phyloP scores from a whole-genome alignment of 345 rosid genomes.

The Euphorbia tirucalli region DNA sequence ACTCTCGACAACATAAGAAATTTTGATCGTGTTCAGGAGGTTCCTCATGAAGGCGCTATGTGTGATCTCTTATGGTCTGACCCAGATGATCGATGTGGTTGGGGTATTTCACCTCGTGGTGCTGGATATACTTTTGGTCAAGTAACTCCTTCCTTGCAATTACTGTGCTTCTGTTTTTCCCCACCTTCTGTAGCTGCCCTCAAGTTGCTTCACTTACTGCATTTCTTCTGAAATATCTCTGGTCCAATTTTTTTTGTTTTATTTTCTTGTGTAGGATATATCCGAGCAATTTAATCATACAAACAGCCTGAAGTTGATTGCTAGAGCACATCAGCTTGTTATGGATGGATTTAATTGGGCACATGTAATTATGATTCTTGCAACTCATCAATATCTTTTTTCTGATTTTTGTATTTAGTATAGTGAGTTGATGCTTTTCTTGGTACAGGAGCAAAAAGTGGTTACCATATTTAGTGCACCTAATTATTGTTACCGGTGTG shows the following conservation, averaged over 20 bases:
- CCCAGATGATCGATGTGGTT: constrained; percentile 93
- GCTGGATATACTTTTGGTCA: constrained; percentile 98
- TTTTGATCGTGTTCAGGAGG: constrained; percentile 93
- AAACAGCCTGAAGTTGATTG: constrained; percentile 83
- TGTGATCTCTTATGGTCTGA: constrained; percentile 97
- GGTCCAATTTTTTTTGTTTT: constrained; percentile 8
- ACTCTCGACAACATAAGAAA: constrained; percentile 88
- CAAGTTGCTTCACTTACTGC: neutral
- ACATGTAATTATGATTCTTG: constrained; percentile 50
- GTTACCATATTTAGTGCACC: constrained; percentile 97
- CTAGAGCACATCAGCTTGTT: constrained; percentile 93
- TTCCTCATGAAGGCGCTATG: constrained; percentile 99
- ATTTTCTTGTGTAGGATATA: constrained; percentile 54
- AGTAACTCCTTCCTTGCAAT: constrained; percentile 33
- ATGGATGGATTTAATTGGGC: constrained; percentile 99
- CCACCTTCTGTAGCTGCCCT: neutral
- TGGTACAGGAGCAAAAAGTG: constrained; percentile 84
- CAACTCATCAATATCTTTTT: neutral
- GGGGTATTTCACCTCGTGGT: constrained; percentile 98
- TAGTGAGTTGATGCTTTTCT: constrained; percentile 1
- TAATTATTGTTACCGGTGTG: constrained; percentile 95
- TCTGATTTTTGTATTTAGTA: constrained; percentile 6
- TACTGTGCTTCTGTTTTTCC: neutral
- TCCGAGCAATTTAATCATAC: constrained; percentile 93
- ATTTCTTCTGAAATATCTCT: neutral